Conservation (phyloP, 306 rosid species). For the Inga oerstediana region DNA sequence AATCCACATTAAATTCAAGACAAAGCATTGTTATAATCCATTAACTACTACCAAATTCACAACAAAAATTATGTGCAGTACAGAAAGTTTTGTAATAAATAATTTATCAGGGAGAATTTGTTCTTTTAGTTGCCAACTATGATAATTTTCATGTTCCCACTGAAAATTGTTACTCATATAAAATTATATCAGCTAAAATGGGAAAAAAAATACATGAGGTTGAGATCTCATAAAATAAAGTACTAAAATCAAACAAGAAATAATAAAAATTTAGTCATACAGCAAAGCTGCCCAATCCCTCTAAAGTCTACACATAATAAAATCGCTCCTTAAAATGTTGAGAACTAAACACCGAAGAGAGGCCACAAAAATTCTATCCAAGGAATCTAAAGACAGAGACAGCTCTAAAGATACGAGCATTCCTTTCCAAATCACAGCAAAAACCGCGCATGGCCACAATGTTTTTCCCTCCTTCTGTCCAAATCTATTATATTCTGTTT, state of each 20-base stretch:
- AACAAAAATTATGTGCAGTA: background rate
- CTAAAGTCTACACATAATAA: background rate
- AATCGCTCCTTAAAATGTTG: background rate
- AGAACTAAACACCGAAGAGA: background rate
- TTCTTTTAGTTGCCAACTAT: background rate
- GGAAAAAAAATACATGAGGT: background rate
- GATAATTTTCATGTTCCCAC: background rate
- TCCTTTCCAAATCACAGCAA: constrained; percentile 20
- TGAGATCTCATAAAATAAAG: background rate
- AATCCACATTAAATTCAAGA: background rate
- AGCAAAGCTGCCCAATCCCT: background rate
- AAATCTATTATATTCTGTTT: constrained; percentile 10
- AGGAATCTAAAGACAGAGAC: constrained; percentile 2
- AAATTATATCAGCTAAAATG: background rate
- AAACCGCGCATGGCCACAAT: background rate
- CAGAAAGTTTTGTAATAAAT: background rate
- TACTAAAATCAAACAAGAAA: constrained; percentile 1
- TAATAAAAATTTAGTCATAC: background rate
- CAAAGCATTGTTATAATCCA: background rate
- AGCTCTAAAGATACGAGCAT: background rate
- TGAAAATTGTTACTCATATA: background rate
- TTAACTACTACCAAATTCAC: background rate
- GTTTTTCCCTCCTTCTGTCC: constrained; percentile 3
- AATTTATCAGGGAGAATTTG: background rate
- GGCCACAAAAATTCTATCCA: background rate